phyloP scores from a whole-genome alignment of 2,329 filamentous ascomycete genomes.

The Paraphaeosphaeria minitans region DNA sequence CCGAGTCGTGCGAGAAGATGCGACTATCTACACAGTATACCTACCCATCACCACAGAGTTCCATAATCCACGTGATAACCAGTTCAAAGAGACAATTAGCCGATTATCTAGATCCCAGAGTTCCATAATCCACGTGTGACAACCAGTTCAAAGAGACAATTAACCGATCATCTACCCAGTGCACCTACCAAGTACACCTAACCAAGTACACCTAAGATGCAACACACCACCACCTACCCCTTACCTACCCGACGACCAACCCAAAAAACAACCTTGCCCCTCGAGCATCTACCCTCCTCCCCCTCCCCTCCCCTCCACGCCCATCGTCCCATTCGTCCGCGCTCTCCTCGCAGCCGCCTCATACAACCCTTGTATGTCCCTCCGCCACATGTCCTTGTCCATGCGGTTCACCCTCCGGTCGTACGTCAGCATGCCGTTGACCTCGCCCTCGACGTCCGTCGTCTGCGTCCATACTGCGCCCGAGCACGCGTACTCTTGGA shows the following conservation, averaged over 20 bases:
- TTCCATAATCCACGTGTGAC: too few species aligned
- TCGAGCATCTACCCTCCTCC: not conserved
- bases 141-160: too few species aligned
- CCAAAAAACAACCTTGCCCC: too few species aligned
- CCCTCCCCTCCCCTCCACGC: constrained; percentile 8
- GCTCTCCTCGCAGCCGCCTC: constrained; percentile 46
- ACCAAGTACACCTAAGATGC: too few species aligned
- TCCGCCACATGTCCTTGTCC: constrained; percentile 63
- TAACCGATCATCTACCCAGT: too few species aligned
- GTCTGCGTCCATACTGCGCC: constrained; percentile 76
- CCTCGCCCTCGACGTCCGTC: constrained; percentile 74
- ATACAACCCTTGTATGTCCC: constrained; percentile 64
- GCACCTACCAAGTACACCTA: too few species aligned
- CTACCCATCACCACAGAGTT: too few species aligned
- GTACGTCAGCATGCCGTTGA: constrained; percentile 73
- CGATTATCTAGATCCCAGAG: too few species aligned
- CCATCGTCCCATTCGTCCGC: constrained; percentile 9
- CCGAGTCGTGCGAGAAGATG: too few species aligned
- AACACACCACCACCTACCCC: not conserved
- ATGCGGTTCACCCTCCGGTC: constrained; percentile 66
- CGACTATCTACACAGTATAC: too few species aligned
- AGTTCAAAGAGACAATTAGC: too few species aligned
- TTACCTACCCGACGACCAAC: not conserved
- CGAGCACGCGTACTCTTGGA: constrained; percentile 64
- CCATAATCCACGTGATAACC: too few species aligned